Conservation (phyloP, 345 rosid species). For the Stellera chamaejasme region DNA sequence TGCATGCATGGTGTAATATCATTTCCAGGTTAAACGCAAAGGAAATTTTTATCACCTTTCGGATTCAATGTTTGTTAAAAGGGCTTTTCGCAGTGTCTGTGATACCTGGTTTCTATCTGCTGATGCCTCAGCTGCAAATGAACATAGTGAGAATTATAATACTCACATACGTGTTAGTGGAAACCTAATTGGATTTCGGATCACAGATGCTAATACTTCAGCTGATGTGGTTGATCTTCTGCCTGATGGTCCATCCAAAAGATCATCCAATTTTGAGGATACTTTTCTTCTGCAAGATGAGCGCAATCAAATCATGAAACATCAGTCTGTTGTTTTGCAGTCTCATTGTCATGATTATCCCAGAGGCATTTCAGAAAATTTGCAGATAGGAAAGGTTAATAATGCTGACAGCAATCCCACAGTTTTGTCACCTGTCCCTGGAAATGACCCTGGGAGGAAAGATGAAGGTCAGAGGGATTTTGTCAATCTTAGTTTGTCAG, state of each 20-base stretch:
- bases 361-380: conserved; percentile 5
- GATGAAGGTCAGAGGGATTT: conserved; percentile 14
- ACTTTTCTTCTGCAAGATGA: conserved; percentile 11
- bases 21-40: conserved; percentile 35
- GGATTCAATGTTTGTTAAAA: conserved; percentile 39
- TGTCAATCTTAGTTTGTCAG: conserved; percentile 1
- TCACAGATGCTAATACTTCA: conserved; percentile 4
- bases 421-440: conserved; percentile 5
- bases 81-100: conserved; percentile 34
- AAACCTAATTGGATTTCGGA: conserved; percentile 4
- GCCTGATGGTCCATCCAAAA: conserved; percentile 8
- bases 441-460: conserved; percentile 6
- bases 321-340: conserved; percentile 7
- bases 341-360: conserved; percentile 7
- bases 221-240: conserved; percentile 16
- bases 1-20: background rate
- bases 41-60: conserved; percentile 39
- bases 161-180: conserved; percentile 3
- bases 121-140: conserved; percentile 34
- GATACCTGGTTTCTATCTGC: conserved; percentile 41
- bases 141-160: conserved; percentile 5
- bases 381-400: conserved; percentile 8
- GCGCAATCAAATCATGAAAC: conserved; percentile 6
- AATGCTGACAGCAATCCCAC: conserved; percentile 3
- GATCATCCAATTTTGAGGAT: conserved; percentile 8